Evolutionary conservation across 2,329 filamentous ascomycete genomes (phyloP).

Genomic region (Tolypocladium tropicale): DNA sequence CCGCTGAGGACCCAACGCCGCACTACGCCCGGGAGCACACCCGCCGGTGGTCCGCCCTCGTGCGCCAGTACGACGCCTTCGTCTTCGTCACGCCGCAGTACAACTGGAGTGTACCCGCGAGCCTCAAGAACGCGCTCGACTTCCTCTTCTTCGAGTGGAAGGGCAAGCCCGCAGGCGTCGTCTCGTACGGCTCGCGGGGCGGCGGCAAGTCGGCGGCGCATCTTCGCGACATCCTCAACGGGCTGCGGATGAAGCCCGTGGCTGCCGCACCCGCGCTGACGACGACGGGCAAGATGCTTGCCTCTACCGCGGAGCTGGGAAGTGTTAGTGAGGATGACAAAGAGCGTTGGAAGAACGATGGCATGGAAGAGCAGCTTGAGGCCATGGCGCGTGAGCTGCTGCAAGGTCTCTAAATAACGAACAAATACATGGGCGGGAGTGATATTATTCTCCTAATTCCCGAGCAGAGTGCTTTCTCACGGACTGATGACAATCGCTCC

Average conservation of each 20-base stretch:
- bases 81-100: slow-evolving; percentile 44
- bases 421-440: too few relatives aligned
- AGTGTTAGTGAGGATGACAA: neutral
- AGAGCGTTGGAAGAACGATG: neutral
- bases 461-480: too few relatives aligned
- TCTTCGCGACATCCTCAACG: slow-evolving; percentile 8
- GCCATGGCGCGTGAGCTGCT: neutral
- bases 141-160: slow-evolving; percentile 49
- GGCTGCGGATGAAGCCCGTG: slow-evolving; percentile 5
- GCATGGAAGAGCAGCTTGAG: neutral
- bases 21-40: slow-evolving; percentile 29
- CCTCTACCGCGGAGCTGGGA: neutral
- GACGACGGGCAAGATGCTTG: neutral
- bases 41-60: slow-evolving; percentile 32
- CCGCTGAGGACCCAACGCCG: slow-evolving; percentile 11
- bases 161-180: slow-evolving; percentile 40
- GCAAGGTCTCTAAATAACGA: too few relatives aligned
- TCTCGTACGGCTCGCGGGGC: slow-evolving; percentile 42
- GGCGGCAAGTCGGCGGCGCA: slow-evolving; percentile 15
- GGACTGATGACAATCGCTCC: too few relatives aligned
- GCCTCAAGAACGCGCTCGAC: slow-evolving; percentile 52
- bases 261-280: neutral
- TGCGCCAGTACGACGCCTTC: slow-evolving; percentile 34
- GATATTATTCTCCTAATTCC: too few relatives aligned
- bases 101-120: slow-evolving; percentile 43